Percentiles rank a stretch among this genome's conserved stretches.
Evolutionary conservation across 2,329 filamentous ascomycete genomes (phyloP).

Genomic region (Cladobotryum mycophilum): DNA sequence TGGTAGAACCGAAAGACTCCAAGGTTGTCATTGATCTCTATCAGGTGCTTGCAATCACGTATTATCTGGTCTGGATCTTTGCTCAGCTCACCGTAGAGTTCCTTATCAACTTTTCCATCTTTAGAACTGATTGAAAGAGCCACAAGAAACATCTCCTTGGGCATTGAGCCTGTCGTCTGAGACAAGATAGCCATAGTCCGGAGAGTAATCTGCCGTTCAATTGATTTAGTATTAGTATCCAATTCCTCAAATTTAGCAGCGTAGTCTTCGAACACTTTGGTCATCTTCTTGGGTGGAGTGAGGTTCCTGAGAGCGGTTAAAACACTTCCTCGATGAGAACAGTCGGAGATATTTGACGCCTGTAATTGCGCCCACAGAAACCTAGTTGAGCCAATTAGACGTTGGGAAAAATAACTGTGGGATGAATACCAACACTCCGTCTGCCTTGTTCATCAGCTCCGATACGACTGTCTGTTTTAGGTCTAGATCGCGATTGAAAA

Average conservation of each 20-base stretch:
- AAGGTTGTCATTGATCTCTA: background rate
- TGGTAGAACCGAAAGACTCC: background rate
- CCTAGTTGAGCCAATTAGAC: background rate
- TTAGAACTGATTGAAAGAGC: background rate
- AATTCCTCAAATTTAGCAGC: background rate
- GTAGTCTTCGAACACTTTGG: background rate
- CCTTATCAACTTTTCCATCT: background rate
- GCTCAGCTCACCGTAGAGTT: background rate
- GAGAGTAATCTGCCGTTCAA: background rate
- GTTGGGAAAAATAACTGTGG: background rate
- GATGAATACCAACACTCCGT: background rate
- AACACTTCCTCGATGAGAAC: background rate
- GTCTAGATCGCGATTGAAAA: background rate
- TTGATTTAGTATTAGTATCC: background rate
- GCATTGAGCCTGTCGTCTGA: background rate
- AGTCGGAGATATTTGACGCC: background rate
- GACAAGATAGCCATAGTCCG: background rate
- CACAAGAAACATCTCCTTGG: background rate
- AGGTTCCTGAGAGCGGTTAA: background rate
- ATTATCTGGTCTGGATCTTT: background rate
- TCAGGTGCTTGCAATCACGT: background rate
- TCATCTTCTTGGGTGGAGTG: background rate
- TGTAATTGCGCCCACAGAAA: background rate
- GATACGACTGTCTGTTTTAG: background rate
- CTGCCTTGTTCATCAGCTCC: background rate